Percentiles rank a stretch among this genome's conserved stretches.
phyloP scores from a whole-genome alignment of 176 grass and related monocot species.

The Triticum dicoccoides region DNA sequence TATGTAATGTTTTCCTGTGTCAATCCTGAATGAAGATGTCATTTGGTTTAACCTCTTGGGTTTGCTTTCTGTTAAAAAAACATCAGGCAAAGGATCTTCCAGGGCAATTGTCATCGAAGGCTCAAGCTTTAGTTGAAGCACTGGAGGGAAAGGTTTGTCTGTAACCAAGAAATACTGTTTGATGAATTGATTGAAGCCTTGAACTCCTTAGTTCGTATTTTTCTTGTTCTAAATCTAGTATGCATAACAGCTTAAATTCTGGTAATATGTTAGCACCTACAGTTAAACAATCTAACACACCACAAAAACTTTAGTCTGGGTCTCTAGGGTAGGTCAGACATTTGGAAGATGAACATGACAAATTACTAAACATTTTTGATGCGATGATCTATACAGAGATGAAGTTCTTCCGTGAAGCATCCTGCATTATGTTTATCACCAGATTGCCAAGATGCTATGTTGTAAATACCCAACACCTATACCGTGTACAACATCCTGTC shows the following conservation, averaged over 20 bases:
- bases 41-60: constrained; percentile 29
- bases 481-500: neutral
- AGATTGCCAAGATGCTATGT: neutral
- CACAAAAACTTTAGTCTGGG: neutral
- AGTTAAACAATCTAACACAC: neutral
- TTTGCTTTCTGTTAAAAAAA: constrained; percentile 24
- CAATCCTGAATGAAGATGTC: constrained; percentile 7
- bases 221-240: neutral
- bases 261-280: constrained; percentile 1
- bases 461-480: neutral
- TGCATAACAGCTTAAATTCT: constrained; percentile 12
- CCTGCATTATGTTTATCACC: constrained; percentile 3
- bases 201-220: neutral
- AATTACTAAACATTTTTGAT: neutral
- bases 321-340: neutral
- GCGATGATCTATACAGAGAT: neutral
- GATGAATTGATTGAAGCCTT: constrained; percentile 6
- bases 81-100: constrained; percentile 79
- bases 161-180: constrained; percentile 38
- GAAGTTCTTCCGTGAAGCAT: neutral
- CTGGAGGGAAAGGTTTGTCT: constrained; percentile 84
- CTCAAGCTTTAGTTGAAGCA: constrained; percentile 69
- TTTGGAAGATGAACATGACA: neutral
- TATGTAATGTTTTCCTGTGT: neutral
- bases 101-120: constrained; percentile 55